Base-by-base conservation (phyloP, 2,329 filamentous ascomycete species). In the Alternaria sp. region DNA sequence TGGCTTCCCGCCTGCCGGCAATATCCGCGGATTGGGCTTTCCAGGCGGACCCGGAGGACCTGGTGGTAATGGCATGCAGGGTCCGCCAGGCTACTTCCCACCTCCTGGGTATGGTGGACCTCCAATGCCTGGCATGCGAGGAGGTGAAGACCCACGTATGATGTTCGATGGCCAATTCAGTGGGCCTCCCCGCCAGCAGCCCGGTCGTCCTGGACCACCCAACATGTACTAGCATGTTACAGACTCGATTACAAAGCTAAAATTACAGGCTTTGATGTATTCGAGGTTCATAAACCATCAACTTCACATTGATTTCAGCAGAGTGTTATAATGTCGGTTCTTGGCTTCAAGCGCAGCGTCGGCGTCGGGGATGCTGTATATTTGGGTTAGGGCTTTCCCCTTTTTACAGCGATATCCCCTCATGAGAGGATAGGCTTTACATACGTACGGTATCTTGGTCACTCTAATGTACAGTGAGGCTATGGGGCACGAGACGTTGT, bases 131-230 rank as follows among this genome's bases (percentile, higher is more conserved):
- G 68, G 69, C 18, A 72, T 77, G 69, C 70, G 74, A 38, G 72
- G 74, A 44, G 73, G 72, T 41, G 73, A 78, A 40, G 76, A 78
- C 51, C 74, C 75, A 2, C 67, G 75, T 40, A 73, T 78, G 69
- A 76, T 78, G 75, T 77, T 78, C 40, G 76, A 75, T 9, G 69
- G 73, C 48, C 74, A 75, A 45, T 78, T 75, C 49, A 73, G 69
- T 8, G 74, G 70, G n/a, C 73, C 72, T 14, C 71, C 68, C 5
- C 55, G 71, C 52, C 72, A 71, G 43, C 69, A 70, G 54, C 71
- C 67, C 54, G 69, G 73, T 36, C 66, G 74, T 46, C 74, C 72
- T 3, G 72, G 72, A 41, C 72, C 73, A 36, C 73, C 73, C 18
- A 75, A 74, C 54, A 75, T 75, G 73, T 75, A 75, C 60, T 76